Conservation (phyloP, 2,329 filamentous ascomycete genomes). For the Aspergillus ochraceus region DNA sequence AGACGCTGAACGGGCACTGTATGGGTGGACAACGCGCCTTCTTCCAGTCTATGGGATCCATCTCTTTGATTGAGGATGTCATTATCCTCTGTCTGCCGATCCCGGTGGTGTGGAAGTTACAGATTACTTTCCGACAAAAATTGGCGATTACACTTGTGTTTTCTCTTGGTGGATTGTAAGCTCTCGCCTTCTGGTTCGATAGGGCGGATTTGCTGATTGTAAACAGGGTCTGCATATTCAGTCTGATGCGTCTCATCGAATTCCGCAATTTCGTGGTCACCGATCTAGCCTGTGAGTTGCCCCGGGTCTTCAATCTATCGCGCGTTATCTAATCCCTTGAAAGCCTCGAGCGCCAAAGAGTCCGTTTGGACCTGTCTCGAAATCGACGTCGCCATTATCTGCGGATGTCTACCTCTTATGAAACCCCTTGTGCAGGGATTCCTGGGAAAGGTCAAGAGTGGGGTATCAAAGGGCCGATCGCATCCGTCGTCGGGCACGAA, state of each 20-base stretch:
- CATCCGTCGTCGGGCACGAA: neutral
- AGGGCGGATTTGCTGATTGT: neutral
- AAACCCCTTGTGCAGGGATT: slow-evolving; percentile 17
- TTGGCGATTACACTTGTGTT: slow-evolving; percentile 3
- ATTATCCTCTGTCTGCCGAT: slow-evolving; percentile 5
- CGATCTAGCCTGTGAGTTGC: slow-evolving; percentile 11
- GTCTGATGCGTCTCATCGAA: slow-evolving; percentile 6
- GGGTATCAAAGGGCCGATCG: neutral
- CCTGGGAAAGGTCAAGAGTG: slow-evolving; percentile 7
- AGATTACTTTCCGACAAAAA: slow-evolving; percentile 2
- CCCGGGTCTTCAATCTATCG: neutral
- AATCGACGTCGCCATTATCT: slow-evolving; percentile 22
- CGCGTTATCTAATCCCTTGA: neutral
- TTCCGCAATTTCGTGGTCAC: slow-evolving; percentile 4
- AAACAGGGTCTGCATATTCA: slow-evolving; percentile 6
- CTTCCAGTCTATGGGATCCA: neutral
- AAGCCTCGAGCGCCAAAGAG: slow-evolving; percentile 23
- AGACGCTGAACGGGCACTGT: slow-evolving; percentile 3
- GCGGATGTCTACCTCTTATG: slow-evolving; percentile 19
- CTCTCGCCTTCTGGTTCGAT: neutral
- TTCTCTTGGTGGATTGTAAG: slow-evolving; percentile 6
- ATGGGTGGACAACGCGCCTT: neutral
- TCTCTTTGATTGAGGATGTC: slow-evolving; percentile 6
- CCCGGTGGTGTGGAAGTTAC: slow-evolving; percentile 4
- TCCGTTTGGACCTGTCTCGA: slow-evolving; percentile 24